phyloP scores from a whole-genome alignment of 2,329 filamentous ascomycete species.

The Ilyonectria robusta region DNA sequence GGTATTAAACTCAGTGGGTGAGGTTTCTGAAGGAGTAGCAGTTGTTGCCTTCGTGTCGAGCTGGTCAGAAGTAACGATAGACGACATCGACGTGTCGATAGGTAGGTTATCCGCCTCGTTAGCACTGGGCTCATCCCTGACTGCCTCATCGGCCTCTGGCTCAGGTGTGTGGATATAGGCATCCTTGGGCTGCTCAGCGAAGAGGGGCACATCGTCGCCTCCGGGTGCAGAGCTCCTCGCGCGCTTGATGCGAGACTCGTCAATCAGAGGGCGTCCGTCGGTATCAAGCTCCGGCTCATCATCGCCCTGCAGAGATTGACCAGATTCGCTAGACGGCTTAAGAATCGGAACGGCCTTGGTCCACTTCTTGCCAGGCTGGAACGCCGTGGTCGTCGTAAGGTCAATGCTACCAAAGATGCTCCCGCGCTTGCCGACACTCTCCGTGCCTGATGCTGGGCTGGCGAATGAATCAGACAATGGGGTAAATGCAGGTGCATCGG shows the following conservation, averaged over 20 bases:
- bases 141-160: conserved; percentile 40
- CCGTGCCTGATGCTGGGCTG: conserved; percentile 62
- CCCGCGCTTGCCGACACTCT: conserved; percentile 58
- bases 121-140: conserved; percentile 42
- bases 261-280: conserved; percentile 71
- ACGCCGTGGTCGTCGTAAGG: conserved; percentile 71
- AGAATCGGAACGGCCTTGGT: conserved; percentile 91
- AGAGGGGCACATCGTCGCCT: conserved; percentile 81
- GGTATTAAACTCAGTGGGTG: conserved; percentile 62
- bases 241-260: conserved; percentile 82
- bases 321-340: conserved; percentile 69
- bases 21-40: conserved; percentile 67
- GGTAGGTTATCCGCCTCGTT: conserved; percentile 61
- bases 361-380: conserved; percentile 78
- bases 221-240: conserved; percentile 75
- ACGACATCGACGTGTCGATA: conserved; percentile 68
- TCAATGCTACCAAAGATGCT: conserved; percentile 81
- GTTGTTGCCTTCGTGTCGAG: conserved; percentile 68
- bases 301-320: conserved; percentile 46
- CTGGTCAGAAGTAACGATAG: conserved; percentile 66
- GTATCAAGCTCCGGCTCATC: conserved; percentile 46
- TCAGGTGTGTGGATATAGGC: conserved; percentile 30
- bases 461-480: conserved; percentile 68
- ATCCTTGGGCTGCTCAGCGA: conserved; percentile 70
- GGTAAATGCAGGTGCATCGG: conserved; percentile 83